Percentiles rank a stretch among this genome's conserved stretches.
Evolutionary conservation across 768 basidiomycete genomes (phyloP).

Genomic region (Rhizopogon rudus): DNA sequence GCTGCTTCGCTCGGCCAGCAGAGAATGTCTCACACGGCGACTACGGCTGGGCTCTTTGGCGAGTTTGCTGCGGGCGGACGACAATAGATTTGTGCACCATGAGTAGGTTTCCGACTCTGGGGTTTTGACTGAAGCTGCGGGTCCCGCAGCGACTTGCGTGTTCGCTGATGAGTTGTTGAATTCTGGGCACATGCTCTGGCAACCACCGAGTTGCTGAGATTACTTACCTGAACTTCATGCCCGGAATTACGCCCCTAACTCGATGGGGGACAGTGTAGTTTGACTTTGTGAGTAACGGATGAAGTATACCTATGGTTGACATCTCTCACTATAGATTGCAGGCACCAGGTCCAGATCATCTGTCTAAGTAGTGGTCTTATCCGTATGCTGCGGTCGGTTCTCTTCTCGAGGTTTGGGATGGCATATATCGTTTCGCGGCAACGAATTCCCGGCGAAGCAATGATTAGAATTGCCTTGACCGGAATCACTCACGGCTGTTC

Average conservation of each 20-base stretch:
- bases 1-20: constrained; percentile 35
- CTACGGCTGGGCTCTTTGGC: constrained; percentile 3
- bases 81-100: constrained; percentile 37
- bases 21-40: constrained; percentile 14
- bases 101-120: constrained; percentile 53
- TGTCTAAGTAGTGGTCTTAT: not conserved
- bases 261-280: constrained; percentile 44
- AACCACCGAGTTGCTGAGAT: constrained; percentile 41
- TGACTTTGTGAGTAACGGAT: not conserved
- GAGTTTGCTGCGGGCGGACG: not conserved
- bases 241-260: constrained; percentile 59
- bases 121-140: constrained; percentile 58
- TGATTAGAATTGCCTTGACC: too few species aligned
- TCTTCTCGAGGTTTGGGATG: too few species aligned
- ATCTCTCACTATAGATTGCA: too few species aligned
- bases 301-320: too few species aligned
- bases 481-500: too few species aligned
- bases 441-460: too few species aligned
- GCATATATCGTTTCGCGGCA: too few species aligned
- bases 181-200: constrained; percentile 1
- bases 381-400: too few species aligned
- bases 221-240: constrained; percentile 7
- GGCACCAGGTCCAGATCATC: too few species aligned
- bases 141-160: not conserved
- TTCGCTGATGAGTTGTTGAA: not conserved